Base-by-base conservation (phyloP, 306 rosid genomes). In the Lathyrus aphaca region DNA sequence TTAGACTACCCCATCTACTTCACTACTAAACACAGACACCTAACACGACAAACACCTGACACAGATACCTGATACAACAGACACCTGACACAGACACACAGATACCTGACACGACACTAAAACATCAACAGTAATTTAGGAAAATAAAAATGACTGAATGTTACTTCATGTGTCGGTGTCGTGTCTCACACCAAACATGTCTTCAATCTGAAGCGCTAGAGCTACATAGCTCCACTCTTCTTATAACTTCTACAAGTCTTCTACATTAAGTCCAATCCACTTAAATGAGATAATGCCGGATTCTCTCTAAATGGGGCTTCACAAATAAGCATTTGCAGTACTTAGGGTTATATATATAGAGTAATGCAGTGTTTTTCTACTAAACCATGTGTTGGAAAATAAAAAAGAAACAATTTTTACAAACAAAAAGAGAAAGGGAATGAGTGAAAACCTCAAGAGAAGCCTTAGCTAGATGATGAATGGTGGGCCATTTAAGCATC, bases 401-500 rank as follows among this genome's bases (percentile, higher is more conserved):
- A 53, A 9, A 32, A 21, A 62, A 35, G 4, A 2, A 50, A 38
- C 11, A 39, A 4, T 2, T 42, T 69, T 51, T 69, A 12, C 0
- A 12, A n/a, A 29, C 15, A 23, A 64, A 3, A 67, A n/a, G 5
- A 64, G 30, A 7, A 65, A 44, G 19, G 23, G 21, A 58, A 56
- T 3, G 62, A 48, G 12, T 1, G 5, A 27, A 55, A 55, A 75
- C 97, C 92, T 89, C 96, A 56, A 90, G 88, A 66, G 96, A 85
- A 81, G 98, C 98, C 14, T 43, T 81, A 4, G 96, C 82, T 25
- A 92, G 87, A 61, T 77, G 85, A 51, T 80, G 79, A 74, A 92
- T 61, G 46, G 98, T 88, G 61, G 98, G 96, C 96, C 96, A 92
- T 78, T 76, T 86, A 21, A 29, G 63, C 88, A 92, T 88, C 96